Evolutionary conservation across 805 yeast species (phyloP).

Genomic region (Saccharomycopsis lassenensis): DNA sequence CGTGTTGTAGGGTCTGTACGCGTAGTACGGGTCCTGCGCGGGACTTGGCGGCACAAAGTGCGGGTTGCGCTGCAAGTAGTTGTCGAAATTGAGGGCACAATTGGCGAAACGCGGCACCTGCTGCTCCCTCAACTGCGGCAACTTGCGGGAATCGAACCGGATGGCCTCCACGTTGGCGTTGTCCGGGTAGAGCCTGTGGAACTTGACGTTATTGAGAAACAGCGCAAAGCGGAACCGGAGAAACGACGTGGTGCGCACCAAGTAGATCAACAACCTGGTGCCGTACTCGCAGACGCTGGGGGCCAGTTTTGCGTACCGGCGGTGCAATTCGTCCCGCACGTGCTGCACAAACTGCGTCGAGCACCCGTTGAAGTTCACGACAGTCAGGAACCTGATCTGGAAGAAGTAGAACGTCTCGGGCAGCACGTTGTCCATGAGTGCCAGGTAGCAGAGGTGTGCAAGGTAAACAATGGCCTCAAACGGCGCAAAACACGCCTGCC

Average conservation of each 20-base stretch:
- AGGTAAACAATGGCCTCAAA: slow-evolving; percentile 3
- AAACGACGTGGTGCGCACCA: background rate
- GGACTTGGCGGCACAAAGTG: background rate
- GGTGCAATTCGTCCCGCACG: background rate
- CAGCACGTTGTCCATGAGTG: slow-evolving; percentile 3
- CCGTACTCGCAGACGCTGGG: slow-evolving; percentile 1
- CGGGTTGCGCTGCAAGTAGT: background rate
- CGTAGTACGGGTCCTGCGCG: background rate
- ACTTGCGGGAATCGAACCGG: background rate
- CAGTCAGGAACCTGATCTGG: slow-evolving; percentile 1
- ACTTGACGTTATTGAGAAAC: background rate
- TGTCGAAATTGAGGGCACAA: background rate
- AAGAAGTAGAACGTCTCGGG: slow-evolving; percentile 3
- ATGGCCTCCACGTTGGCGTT: background rate
- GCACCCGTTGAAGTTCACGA: slow-evolving; percentile 1
- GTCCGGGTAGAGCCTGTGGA: slow-evolving; percentile 1
- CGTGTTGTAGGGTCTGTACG: background rate
- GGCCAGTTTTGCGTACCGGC: background rate
- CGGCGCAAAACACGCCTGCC: background rate
- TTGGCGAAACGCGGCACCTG: background rate
- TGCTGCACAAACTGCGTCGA: slow-evolving; percentile 1
- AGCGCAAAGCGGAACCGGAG: background rate
- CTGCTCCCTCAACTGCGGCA: background rate
- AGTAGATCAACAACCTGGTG: background rate
- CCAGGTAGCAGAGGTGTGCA: background rate